Percentiles rank a stretch among this genome's conserved stretches.
These are phyloP conservation scores for Aspergillus nomiae DNA, from an alignment of 2,329 filamentous ascomycete species.

Conservation along the genomic window DNA sequence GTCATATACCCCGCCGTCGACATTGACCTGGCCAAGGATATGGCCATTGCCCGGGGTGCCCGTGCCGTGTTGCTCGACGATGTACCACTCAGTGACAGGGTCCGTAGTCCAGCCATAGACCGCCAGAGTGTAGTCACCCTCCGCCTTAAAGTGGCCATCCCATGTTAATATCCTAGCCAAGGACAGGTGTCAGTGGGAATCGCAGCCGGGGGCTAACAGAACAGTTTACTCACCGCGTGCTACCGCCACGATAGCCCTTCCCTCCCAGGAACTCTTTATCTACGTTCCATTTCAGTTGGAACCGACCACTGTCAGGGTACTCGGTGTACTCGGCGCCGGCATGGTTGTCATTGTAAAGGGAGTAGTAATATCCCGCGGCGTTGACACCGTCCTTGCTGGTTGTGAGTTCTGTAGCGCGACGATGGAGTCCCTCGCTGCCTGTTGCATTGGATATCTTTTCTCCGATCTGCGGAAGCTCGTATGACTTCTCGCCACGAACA, in stretches of 20 bases:
- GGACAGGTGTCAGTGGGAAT: neutral
- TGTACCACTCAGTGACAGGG: constrained; percentile 9
- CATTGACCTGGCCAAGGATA: constrained; percentile 6
- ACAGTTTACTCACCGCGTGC: constrained; percentile 5
- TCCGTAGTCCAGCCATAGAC: constrained; percentile 7
- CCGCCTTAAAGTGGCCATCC: neutral
- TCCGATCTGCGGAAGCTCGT: neutral
- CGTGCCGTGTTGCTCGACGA: neutral
- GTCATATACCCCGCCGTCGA: constrained; percentile 4
- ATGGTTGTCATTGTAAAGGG: constrained; percentile 7
- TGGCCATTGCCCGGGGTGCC: constrained; percentile 5
- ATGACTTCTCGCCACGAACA: neutral
- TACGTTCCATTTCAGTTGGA: constrained; percentile 3
- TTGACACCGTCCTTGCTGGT: neutral
- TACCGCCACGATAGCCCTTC: constrained; percentile 3
- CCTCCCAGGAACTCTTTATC: neutral
- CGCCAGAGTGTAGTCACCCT: constrained; percentile 8
- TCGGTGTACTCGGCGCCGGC: constrained; percentile 6
- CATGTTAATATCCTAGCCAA: neutral
- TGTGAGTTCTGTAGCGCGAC: neutral
- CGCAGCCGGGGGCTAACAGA: neutral
- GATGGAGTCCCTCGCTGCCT: neutral
- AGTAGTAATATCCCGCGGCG: constrained; percentile 8
- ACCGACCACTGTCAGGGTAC: neutral
- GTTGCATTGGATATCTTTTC: neutral